Base-by-base conservation (phyloP, 345 rosid species). In the Passiflora organensis region DNA sequence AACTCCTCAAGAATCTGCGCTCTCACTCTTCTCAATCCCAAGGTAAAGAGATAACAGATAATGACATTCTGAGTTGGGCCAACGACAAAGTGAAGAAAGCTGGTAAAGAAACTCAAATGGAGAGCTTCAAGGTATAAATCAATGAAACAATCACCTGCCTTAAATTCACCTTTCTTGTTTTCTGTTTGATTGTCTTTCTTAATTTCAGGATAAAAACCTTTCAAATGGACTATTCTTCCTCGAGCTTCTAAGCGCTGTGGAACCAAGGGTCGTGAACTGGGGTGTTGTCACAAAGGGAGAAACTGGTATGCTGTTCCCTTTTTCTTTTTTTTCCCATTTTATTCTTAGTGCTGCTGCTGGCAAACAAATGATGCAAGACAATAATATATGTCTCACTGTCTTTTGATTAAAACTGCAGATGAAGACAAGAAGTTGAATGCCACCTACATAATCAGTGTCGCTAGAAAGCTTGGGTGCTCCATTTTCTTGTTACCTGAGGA, bases 401-500 rank as follows among this genome's bases (percentile, higher is more conserved):
- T 13, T 62, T 22, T 48, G 47, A 49, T 52, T 62, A 41, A 59
- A 50, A 48, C 56, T 74, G 89, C 87, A 89, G 96, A 93, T 53
- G 96, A 93, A 69, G 97, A 93, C 19, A 93, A 83, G 91, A 93
- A 82, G 84, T 56, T 77, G 70, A 93, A 93, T 68, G 95, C 99
- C 36, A 93, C 91, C 24, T 93, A 93, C 64, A 93, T 83, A 25
- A 93, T 93, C 63, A 93, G 99, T 79, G 97, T 89, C 66, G 97
- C 97, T 10, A 64, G 97, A 34, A 93, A 93, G 82, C 95, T 93
- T 23, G 99, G 99, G 5, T 93, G 99, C 74, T 89, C 99, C 58
- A 86, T 93, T 62, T 93, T 93, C 85, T 74, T 93, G 80, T 76
- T 93, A 63, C 99, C 95, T 23, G 99, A 93, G 78, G 99, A 93